Evolutionary conservation across 345 rosid species (phyloP), one percentile per base, ranked within the genome.

Genomic region (Clarkia xantiana): DNA sequence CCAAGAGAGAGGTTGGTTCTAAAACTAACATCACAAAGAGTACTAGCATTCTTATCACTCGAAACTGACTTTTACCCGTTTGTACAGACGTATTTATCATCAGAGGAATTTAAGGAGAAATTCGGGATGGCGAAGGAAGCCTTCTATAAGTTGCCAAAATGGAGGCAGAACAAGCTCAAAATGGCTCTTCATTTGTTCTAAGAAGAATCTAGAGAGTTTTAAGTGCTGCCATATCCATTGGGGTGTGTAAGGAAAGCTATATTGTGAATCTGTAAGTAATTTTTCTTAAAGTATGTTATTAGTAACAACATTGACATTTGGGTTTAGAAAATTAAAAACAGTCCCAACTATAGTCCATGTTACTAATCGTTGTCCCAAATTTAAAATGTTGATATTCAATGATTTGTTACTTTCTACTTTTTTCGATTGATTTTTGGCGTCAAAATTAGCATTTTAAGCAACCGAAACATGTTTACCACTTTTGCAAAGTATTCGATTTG

Each of bases 111-210:
- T 70, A 76, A 62, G 65, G 96, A 87, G 82, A 84, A 84, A 71
- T 84, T 93, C 46, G 95, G 87, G 49, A 84, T 87, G 99, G 25
- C 72, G 44, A 93, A 74, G 64, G 73, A 52, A 47, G 95, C 77
- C 40, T 93, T 93, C 77, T 59, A 71, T 58, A 82, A 84, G 80
- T 60, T 87, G 56, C 94, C 99, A 0, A 93, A 87, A 74, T 93
- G 99, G 99, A 93, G 89, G 69, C 97, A 87, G 65, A 93, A 87
- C 90, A 93, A 87, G 75, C 94, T 76, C 56, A 93, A 93, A 61
- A 84, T 84, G 86, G 75, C 84, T 53, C 71, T 70, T 69, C 80
- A 70, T 2, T 74, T 93, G 70, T 93, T 93, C 70, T 93, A 66
- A 79, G 62, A 49, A 44, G 13, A 20, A 6, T 44, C 34, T 42